These are phyloP conservation scores for Gnomoniopsis sp. DNA, from an alignment of 2,329 filamentous ascomycete genomes.

Conservation along the genomic window DNA sequence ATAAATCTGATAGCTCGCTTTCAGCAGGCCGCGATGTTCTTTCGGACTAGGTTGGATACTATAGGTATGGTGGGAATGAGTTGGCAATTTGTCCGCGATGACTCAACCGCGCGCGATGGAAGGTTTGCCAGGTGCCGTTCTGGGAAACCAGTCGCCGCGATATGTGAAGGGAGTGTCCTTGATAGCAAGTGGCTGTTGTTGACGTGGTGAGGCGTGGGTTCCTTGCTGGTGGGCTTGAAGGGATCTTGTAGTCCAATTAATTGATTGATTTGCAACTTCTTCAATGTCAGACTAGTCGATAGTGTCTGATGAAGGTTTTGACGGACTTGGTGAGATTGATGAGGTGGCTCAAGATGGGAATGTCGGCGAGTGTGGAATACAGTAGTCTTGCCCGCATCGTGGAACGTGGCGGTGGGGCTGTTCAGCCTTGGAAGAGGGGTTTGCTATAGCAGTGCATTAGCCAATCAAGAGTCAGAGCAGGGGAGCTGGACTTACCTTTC, in stretches of 20 bases:
- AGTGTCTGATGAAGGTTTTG: too few species aligned
- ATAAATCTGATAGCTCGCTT: not conserved
- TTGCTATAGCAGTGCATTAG: not conserved
- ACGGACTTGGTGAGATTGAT: not conserved
- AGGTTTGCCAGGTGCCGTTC: not conserved
- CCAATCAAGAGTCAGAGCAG: not conserved
- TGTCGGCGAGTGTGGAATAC: not conserved
- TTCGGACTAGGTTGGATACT: not conserved
- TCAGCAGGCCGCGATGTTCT: not conserved
- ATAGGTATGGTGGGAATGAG: not conserved
- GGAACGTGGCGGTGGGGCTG: not conserved
- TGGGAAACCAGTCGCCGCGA: not conserved
- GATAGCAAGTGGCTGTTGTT: not conserved
- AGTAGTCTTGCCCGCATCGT: too few species aligned
- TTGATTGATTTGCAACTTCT: not conserved
- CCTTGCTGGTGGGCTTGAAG: not conserved
- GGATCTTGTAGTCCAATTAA: not conserved
- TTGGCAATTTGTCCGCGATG: not conserved
- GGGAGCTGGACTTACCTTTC: conserved; percentile 5
- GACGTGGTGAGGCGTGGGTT: not conserved
- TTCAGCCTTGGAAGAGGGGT: not conserved
- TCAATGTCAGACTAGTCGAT: too few species aligned
- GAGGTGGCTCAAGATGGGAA: too few species aligned
- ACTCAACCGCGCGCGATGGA: not conserved
- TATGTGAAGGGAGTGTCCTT: not conserved